Percentiles rank a stretch among this genome's conserved stretches.
Conservation (phyloP, 78 protist genomes). For the Dictyostelium capitatum region DNA sequence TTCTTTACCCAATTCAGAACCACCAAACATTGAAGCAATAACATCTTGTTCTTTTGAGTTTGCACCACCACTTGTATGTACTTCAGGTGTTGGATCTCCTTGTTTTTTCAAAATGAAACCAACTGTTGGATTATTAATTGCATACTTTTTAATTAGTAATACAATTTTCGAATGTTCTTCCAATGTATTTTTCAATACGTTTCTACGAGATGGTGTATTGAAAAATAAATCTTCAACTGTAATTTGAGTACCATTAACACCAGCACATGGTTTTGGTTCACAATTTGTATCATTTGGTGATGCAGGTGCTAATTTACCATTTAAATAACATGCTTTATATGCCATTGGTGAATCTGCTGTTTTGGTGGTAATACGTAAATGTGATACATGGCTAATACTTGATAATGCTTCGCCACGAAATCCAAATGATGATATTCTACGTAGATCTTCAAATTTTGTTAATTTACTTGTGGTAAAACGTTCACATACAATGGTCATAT, state of each 20-base stretch:
- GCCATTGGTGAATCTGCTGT: conserved; percentile 83
- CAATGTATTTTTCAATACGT: conserved; percentile 77
- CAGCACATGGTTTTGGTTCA: conserved; percentile 94
- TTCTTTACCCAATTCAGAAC: conserved; percentile 84
- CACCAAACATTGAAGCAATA: conserved; percentile 84
- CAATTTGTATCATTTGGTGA: background rate
- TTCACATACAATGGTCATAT: conserved; percentile 94
- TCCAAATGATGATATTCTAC: conserved; percentile 87
- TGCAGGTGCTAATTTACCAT: conserved; percentile 48
- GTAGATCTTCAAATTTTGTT: conserved; percentile 91
- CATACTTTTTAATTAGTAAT: conserved; percentile 89
- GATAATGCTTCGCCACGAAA: conserved; percentile 99
- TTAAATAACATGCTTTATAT: conserved; percentile 63
- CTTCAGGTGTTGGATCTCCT: conserved; percentile 76
- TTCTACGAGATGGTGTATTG: conserved; percentile 88
- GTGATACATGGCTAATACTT: conserved; percentile 95
- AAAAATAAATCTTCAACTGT: conserved; percentile 96
- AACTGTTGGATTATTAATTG: conserved; percentile 86
- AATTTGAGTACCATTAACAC: conserved; percentile 86
- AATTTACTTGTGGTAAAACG: conserved; percentile 96
- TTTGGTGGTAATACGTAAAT: conserved; percentile 92
- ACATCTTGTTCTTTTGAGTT: conserved; percentile 45
- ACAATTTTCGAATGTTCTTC: conserved; percentile 93
- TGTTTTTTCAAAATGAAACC: conserved; percentile 86
- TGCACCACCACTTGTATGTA: conserved; percentile 42